Conservation (phyloP, 495 filamentous ascomycete species). For the Astrothelium subdiscretum region DNA sequence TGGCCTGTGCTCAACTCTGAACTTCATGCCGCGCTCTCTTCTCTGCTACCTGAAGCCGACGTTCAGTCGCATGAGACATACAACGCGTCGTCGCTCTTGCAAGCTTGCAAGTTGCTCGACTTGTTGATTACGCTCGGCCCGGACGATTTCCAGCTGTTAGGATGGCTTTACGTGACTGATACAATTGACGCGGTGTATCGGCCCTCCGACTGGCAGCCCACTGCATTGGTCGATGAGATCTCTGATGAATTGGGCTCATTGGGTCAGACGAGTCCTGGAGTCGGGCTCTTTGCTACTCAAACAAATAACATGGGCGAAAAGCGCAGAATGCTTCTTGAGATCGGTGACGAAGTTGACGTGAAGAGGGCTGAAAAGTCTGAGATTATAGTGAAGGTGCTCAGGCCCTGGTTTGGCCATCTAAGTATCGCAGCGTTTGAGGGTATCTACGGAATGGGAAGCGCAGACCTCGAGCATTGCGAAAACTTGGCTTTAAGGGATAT, state of each 20-base stretch:
- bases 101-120: conserved; percentile 88
- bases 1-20: conserved; percentile 89
- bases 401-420: conserved; percentile 81
- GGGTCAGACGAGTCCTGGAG: neutral
- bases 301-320: neutral
- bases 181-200: conserved; percentile 94
- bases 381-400: conserved; percentile 44
- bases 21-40: conserved; percentile 69
- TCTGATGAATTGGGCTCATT: conserved; percentile 58
- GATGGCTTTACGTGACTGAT: conserved; percentile 95
- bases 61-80: conserved; percentile 60
- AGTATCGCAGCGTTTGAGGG: conserved; percentile 88
- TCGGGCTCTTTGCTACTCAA: neutral
- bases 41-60: conserved; percentile 46
- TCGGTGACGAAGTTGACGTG: conserved; percentile 20
- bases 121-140: conserved; percentile 70
- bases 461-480: conserved; percentile 58
- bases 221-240: conserved; percentile 76
- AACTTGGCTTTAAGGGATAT: conserved; percentile 64
- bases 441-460: conserved; percentile 68
- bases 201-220: conserved; percentile 55
- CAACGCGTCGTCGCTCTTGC: conserved; percentile 61
- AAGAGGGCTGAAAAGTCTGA: conserved; percentile 25
- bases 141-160: conserved; percentile 89
- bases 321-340: conserved; percentile 6